These are phyloP conservation scores for Citrus reticulata DNA, from an alignment of 345 rosid species.

Conservation along the genomic window DNA sequence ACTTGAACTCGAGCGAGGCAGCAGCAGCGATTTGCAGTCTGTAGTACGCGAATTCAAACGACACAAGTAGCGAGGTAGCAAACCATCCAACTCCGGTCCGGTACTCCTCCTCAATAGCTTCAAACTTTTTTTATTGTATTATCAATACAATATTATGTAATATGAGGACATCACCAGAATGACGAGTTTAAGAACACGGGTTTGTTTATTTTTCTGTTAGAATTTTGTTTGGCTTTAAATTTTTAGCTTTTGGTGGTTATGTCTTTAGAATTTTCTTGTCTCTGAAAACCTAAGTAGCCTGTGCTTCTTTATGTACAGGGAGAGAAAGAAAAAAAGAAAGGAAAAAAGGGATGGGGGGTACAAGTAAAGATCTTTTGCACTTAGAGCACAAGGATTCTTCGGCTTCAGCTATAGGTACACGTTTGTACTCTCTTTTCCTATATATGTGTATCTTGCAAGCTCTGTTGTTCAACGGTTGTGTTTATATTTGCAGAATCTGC, in stretches of 20 bases:
- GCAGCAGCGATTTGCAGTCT: no score
- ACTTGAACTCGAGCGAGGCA: no score
- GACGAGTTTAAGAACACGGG: background rate
- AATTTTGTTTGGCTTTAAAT: background rate
- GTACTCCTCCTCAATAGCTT: no score
- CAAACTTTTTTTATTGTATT: no score
- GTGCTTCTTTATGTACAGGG: background rate
- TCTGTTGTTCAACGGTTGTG: background rate
- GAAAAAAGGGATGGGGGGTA: conserved; percentile 22
- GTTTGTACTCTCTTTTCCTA: background rate
- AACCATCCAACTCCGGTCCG: no score
- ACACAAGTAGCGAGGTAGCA: no score
- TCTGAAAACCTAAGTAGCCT: background rate
- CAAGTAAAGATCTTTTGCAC: conserved; percentile 42
- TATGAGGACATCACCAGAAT: no score
- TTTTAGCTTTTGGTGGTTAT: background rate
- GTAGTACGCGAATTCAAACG: no score
- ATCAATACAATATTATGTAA: no score
- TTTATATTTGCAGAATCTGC: conserved; percentile 35
- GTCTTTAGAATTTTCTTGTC: background rate
- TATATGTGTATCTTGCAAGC: background rate
- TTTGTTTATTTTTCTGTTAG: background rate
- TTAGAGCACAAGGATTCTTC: conserved; percentile 33
- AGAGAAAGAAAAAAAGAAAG: background rate
- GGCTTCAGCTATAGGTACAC: conserved; percentile 30